Evolutionary conservation across 202 grass and related monocot species (phyloP), one percentile per base, ranked within the genome.

Genomic region (Carex sylvatica): DNA sequence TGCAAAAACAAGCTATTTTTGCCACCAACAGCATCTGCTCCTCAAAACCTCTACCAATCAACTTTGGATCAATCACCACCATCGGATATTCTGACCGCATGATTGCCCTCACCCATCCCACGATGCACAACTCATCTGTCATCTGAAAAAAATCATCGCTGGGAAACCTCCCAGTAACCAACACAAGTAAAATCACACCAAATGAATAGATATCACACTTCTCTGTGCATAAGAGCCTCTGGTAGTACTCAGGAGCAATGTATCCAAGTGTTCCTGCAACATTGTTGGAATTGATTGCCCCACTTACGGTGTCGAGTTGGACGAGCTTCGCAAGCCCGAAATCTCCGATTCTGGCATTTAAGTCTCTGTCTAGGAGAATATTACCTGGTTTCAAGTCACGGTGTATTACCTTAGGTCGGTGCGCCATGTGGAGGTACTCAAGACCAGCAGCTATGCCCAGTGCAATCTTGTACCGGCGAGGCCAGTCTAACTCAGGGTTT

Each of bases 381-480:
- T 97, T 97, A 44, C 85, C 94, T 42, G 94, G 94, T 81, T 97
- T 97, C 28, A 94, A 78, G 83, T 97, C 94, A 83, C 94, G 94
- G 61, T 97, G 94, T 80, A 94, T 91, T 23, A 94, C 88, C 40
- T 91, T 88, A 51, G 93, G 89, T 1, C 86, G 90, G 60, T 94
- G 93, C 0, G 79, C 85, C 62, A 78, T 82, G 84, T 94, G 94
- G 55, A 97, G 83, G 67, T 94, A 94, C 42, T 91, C 88, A 36
- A 97, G 90, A 19, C 88, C 94, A 10, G 89, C 86, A 81, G 94
- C 87, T 31, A 97, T 90, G 61, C 91, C 92, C 23, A 89, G 91
- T 24, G 91, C 79, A 63, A 94, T 89, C 81, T 87, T 86, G 84
- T 94, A 92, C 2, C 91, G 88, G 16, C 70, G 78, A n/a, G 69